Evolutionary conservation across 179 eudicot species (phyloP).

Genomic region (Silene coronaria): DNA sequence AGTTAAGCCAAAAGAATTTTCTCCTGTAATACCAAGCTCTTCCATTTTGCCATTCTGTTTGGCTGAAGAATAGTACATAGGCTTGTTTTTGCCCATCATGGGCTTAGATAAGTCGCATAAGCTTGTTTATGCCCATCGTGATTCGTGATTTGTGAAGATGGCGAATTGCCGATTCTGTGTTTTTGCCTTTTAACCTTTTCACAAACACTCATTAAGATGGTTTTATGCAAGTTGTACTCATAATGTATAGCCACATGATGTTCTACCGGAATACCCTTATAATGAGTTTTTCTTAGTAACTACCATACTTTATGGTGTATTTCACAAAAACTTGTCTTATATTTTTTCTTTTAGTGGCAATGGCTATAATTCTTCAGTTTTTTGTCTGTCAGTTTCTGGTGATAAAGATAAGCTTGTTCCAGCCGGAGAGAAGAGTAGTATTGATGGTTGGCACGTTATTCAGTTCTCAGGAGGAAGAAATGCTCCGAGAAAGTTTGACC

Average conservation of each 20-base stretch:
- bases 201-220: too few species aligned
- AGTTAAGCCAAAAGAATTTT: not conserved
- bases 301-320: too few species aligned
- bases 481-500: conserved; percentile 61
- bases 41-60: not conserved
- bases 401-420: conserved; percentile 51
- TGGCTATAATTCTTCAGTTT: not conserved
- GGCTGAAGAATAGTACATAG: conserved; percentile 4
- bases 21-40: not conserved
- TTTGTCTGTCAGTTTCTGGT: conserved; percentile 31
- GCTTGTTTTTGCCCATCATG: not conserved
- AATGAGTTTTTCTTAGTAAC: not conserved
- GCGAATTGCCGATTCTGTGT: too few species aligned
- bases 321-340: not conserved
- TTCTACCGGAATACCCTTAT: not conserved
- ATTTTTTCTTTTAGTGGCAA: not conserved
- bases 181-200: too few species aligned
- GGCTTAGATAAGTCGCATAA: not conserved
- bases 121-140: too few species aligned
- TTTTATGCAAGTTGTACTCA: too few species aligned
- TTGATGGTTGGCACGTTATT: conserved; percentile 72
- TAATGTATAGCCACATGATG: not conserved
- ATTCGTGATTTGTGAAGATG: too few species aligned
- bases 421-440: conserved; percentile 43
- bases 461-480: conserved; percentile 89